Percentiles rank a stretch among this genome's conserved stretches.
Evolutionary conservation across 352 stramenopile species (phyloP).

Genomic region (Lagenidium giganteum): DNA sequence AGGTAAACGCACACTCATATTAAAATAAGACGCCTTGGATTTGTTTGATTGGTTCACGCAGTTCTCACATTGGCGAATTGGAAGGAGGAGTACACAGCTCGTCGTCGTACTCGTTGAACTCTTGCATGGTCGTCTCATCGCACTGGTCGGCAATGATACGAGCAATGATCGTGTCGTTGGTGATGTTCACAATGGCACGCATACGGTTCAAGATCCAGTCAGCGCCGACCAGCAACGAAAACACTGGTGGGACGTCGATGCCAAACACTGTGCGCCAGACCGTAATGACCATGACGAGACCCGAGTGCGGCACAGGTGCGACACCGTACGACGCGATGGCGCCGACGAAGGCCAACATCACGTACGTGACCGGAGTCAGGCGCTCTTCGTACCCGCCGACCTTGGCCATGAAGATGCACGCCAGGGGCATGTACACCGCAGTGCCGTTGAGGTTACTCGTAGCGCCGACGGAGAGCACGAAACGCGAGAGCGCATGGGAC

Average conservation of each 20-base stretch:
- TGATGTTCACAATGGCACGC: conserved; percentile 65
- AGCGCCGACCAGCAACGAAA: conserved; percentile 55
- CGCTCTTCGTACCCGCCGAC: conserved; percentile 34
- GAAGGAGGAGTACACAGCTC: no score
- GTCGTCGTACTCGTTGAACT: no score
- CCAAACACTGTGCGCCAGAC: conserved; percentile 62
- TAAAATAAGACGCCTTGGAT: no score
- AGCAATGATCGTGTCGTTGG: conserved; percentile 67
- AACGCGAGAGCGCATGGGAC: conserved; percentile 40
- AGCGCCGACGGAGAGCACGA: conserved; percentile 54
- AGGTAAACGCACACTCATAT: no score
- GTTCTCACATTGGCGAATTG: no score
- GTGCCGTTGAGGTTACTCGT: conserved; percentile 67
- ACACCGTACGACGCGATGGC: conserved; percentile 56
- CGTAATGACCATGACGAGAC: conserved; percentile 76
- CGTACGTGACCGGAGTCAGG: conserved; percentile 42
- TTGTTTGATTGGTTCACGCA: no score
- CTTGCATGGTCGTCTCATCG: conserved; percentile 21
- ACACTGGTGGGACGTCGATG: conserved; percentile 34
- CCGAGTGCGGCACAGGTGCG: conserved; percentile 54
- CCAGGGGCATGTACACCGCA: conserved; percentile 59
- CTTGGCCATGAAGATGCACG: conserved; percentile 62
- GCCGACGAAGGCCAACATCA: conserved; percentile 50
- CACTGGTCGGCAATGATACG: conserved; percentile 64
- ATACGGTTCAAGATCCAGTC: conserved; percentile 71